Evolutionary conservation across 2,329 filamentous ascomycete genomes (phyloP), one percentile per base, ranked within the genome.

Genomic region (Pestalotiopsis sp.): DNA sequence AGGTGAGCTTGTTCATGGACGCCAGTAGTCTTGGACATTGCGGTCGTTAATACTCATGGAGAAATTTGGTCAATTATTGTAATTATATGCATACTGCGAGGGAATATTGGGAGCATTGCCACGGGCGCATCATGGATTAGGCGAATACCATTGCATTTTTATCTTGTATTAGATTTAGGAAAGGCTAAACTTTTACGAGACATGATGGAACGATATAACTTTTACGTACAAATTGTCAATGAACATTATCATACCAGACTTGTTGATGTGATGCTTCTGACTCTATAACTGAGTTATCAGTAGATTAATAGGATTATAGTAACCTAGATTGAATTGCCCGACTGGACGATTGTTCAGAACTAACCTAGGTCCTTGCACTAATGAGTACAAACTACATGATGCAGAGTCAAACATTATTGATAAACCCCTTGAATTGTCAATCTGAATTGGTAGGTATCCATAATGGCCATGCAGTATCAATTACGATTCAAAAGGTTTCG

Each of bases 41-140:
- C 3, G 14, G 12, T 27, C 25, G 20, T 31, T 17, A 36, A 59
- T 36, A 59, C 25, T 59, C 11, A 5, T 6, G 57, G 3, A 27
- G 17, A 23, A 7, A 36, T 17, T 52, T 52, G 45, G 45, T 17
- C 45, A 59, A 3, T 59, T 60, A 64, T 52, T 52, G 45, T 52
- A 60, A 45, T 66, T 72, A 71, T 65, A 73, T 64, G 66, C 71
- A 72, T 71, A 71, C 68, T 68, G 69, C 72, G 68, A 73, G 70
- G 71, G 63, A 66, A 60, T 3, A 58, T n/a, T 52, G 45, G 31
- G 64, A 66, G 64, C 64, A 61, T 66, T 41, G 36, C 25, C 38
- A 31, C 13, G 68, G 66, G 63, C 57, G 70, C 68, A 70, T 73
- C 39, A 68, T 68, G 36, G 31, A 67, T 56, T 36, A 20, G 31